Conservation (phyloP, 2,329 filamentous ascomycete genomes). For the Myriosclerotinia duriaeana region DNA sequence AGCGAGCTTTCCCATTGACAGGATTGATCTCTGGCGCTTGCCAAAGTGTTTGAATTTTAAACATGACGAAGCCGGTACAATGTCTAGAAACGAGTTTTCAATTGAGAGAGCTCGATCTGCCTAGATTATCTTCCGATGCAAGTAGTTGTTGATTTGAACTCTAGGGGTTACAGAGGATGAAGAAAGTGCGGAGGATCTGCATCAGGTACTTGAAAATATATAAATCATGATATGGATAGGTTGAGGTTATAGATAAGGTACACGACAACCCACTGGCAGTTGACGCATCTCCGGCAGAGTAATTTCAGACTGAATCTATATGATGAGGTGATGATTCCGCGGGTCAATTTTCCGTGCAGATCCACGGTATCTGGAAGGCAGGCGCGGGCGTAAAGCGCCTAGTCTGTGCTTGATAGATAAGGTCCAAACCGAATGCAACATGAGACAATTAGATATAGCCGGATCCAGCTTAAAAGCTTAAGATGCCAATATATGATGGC, state of each 20-base stretch:
- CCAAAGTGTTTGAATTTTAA: constrained; percentile 35
- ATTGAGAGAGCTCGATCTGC: neutral
- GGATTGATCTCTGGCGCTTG: constrained; percentile 56
- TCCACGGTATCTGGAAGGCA: neutral
- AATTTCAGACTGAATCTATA: neutral
- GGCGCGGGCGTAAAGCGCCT: neutral
- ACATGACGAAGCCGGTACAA: constrained; percentile 19
- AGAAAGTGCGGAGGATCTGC: neutral
- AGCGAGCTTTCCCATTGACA: constrained; percentile 77
- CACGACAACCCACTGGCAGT: neutral
- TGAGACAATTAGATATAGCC: neutral
- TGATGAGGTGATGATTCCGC: neutral
- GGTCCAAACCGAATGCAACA: neutral
- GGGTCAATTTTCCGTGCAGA: neutral
- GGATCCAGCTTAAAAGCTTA: neutral
- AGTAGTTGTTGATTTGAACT: neutral
- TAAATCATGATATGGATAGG: constrained; percentile 1
- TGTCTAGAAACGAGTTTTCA: neutral
- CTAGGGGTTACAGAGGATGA: neutral
- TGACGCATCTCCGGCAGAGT: constrained; percentile 19
- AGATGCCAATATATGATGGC: neutral
- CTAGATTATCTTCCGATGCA: neutral
- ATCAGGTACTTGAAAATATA: constrained; percentile 7
- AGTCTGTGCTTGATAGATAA: constrained; percentile 12
- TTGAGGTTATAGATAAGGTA: constrained; percentile 4